Evolutionary conservation across 1,284 basidiomycete species (phyloP), one percentile per base, ranked within the genome.

Genomic region (Anthracocystis panici-leucophaei): DNA sequence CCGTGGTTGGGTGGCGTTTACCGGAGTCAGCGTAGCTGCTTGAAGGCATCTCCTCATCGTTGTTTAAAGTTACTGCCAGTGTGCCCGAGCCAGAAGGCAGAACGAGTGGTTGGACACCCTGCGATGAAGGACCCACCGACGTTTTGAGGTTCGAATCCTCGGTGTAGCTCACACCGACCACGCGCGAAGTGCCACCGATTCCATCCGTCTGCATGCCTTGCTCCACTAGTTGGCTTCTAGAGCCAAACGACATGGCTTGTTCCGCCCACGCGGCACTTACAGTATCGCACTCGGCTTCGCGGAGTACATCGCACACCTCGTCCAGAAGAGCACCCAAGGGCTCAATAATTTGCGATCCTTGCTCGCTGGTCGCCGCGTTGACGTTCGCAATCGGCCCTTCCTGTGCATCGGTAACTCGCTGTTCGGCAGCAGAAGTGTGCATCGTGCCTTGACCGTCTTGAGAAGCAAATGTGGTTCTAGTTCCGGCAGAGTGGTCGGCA

Each of bases 41-140:
- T 14, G 27, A 48, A 23, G 46, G 46, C 46, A 48, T 48, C 46
- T 25, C 46, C 27, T 29, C 46, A n/a, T 29, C 46, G 27, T 29
- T 14, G 18, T 11, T 9, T 2, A 16, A 29, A 9, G 27, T 9
- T 29, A 29, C 27, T 7, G 50, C 14, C 11, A 16, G 21, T 5
- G 12, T 18, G 23, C 35, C 50, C 8, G 31, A 52, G 12, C 50
- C 33, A 10, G 20, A 21, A 38, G 50, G 50, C 33, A 52, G 50
- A 20, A 52, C 33, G 25, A 52, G 50, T 35, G 50, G 21, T 9
- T 18, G 4, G 14, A 25, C 33, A 4, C 11, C 14, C 11, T 21
- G 20, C 11, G 21, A 20, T 2, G 35, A 35, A 35, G 31, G 10
- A 14, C 12, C 49, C 5, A n/a, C 33, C 9, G 20, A 5, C 33